Percentiles rank a stretch among this genome's conserved stretches.
phyloP scores from a whole-genome alignment of 106 monocot species.

The Platanthera zijinensis region DNA sequence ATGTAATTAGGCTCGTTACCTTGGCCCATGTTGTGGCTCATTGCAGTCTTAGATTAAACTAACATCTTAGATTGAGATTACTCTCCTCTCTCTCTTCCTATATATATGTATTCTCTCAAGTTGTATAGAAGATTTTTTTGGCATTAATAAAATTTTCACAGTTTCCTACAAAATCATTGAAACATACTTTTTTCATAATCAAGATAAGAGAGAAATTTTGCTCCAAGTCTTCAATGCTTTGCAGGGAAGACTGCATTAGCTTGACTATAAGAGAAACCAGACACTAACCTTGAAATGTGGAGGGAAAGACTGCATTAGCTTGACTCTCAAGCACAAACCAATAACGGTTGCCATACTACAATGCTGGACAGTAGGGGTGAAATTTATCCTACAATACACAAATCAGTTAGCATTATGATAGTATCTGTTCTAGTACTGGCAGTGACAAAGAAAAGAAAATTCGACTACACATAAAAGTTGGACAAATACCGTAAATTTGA shows the following conservation, averaged over 20 bases:
- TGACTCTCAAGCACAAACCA: slow-evolving; percentile 70
- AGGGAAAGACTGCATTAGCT: slow-evolving; percentile 72
- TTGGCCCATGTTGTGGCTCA: no score
- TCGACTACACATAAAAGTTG: no score
- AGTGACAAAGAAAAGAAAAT: neutral
- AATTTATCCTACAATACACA: slow-evolving; percentile 51
- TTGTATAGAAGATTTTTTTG: no score
- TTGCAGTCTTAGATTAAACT: no score
- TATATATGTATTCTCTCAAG: no score
- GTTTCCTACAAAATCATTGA: neutral
- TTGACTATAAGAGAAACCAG: slow-evolving; percentile 20
- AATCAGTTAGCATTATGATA: neutral
- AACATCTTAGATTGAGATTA: no score
- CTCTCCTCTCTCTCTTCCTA: no score
- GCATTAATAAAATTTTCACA: no score
- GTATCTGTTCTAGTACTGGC: neutral
- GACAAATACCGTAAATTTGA: no score
- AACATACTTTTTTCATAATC: neutral
- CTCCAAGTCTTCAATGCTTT: neutral
- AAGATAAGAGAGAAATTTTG: neutral
- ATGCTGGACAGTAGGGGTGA: slow-evolving; percentile 78
- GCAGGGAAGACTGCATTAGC: slow-evolving; percentile 30
- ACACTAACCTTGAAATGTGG: slow-evolving; percentile 68
- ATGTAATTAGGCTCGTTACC: no score
- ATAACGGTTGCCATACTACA: slow-evolving; percentile 85